These are phyloP conservation scores for Chlorella sorokiniana DNA, from an alignment of 139 green algal species.

Conservation along the genomic window DNA sequence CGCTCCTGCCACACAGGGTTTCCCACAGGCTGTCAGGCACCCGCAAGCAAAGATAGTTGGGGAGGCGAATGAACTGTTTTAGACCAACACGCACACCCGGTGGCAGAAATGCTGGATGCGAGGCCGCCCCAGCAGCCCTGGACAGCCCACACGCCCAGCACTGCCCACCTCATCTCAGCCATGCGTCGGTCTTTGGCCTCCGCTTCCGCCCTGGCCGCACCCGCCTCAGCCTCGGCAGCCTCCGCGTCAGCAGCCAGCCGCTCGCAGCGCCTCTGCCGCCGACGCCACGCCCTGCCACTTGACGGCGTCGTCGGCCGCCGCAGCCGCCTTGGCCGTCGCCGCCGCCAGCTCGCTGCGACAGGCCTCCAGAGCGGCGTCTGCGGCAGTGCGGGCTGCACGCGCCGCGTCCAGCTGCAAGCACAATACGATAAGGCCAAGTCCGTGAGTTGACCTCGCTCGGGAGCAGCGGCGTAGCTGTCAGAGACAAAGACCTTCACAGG, in stretches of 20 bases:
- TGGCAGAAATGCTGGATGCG: no score
- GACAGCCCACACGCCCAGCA: neutral
- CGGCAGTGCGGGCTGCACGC: neutral
- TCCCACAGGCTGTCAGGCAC: neutral
- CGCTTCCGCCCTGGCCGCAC: neutral
- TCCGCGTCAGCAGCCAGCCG: neutral
- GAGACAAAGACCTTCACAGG: no score
- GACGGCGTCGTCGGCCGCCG: constrained; percentile 8
- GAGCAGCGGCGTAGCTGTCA: neutral
- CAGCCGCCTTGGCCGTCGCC: constrained; percentile 18
- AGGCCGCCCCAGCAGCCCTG: neutral
- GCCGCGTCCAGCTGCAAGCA: constrained; percentile 17
- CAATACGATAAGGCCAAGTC: neutral
- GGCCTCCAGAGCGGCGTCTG: constrained; percentile 6
- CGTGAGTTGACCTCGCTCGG: neutral
- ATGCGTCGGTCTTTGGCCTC: constrained; percentile 26
- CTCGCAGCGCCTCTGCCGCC: neutral
- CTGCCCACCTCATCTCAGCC: constrained; percentile 17
- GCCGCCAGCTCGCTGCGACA: constrained; percentile 21
- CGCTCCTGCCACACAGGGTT: neutral
- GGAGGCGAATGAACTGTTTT: neutral
- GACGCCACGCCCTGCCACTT: constrained; percentile 23
- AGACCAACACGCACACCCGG: no score
- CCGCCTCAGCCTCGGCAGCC: neutral
- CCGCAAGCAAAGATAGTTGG: neutral